Percentiles rank a stretch among this genome's conserved stretches.
These are phyloP conservation scores for Chalciporus sp. DNA, from an alignment of 1,284 basidiomycete species.

Conservation along the genomic window DNA sequence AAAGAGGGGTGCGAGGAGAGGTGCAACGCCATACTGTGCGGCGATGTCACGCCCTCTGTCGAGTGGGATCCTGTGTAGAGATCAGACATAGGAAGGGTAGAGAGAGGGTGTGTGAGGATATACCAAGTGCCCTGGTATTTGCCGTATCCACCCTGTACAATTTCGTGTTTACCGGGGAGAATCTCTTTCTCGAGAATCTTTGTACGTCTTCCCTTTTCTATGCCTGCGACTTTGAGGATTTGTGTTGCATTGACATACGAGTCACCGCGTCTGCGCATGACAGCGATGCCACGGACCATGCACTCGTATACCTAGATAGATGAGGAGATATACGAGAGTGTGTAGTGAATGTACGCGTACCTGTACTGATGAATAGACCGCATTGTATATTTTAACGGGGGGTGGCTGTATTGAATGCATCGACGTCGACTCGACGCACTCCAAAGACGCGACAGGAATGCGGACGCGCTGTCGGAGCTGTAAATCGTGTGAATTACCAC, in stretches of 20 bases:
- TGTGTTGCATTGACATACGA: slow-evolving; percentile 98
- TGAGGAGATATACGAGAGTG: slow-evolving; percentile 23
- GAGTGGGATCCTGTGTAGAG: slow-evolving; percentile 79
- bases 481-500: slow-evolving; percentile 16
- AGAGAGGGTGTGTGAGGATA: slow-evolving; percentile 21
- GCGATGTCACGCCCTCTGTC: slow-evolving; percentile 90
- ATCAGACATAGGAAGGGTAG: slow-evolving; percentile 14
- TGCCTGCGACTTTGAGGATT: slow-evolving; percentile 98
- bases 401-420: slow-evolving; percentile 48
- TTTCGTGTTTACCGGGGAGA: slow-evolving; percentile 94
- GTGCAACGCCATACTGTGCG: slow-evolving; percentile 85
- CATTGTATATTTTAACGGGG: slow-evolving; percentile 85
- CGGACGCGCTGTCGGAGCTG: slow-evolving; percentile 34
- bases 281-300: slow-evolving; percentile 97
- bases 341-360: slow-evolving; percentile 38
- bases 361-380: slow-evolving; percentile 86
- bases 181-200: slow-evolving; percentile 99
- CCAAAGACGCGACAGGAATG: slow-evolving; percentile 30
- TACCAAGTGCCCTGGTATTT: slow-evolving; percentile 99
- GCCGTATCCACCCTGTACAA: slow-evolving; percentile 98
- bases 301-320: slow-evolving; percentile 84
- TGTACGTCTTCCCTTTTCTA: slow-evolving; percentile 94
- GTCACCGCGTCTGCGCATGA: slow-evolving; percentile 95
- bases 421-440: slow-evolving; percentile 5
- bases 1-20: slow-evolving; percentile 85